Base-by-base conservation (phyloP, 2,329 filamentous ascomycete genomes). In the Aspergillus pseudotamarii region DNA sequence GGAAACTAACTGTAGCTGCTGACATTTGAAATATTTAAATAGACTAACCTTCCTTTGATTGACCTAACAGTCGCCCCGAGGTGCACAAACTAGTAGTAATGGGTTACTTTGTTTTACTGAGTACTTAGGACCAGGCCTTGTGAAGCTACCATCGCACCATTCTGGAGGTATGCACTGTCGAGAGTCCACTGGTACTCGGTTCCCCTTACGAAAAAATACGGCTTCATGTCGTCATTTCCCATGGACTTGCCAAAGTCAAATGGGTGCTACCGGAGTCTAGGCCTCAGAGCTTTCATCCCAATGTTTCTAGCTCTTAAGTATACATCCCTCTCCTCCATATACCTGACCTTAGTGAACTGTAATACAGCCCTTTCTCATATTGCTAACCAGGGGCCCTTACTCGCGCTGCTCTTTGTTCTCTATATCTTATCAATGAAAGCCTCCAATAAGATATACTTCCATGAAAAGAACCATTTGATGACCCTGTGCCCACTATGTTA, bases 171-270 rank as follows among this genome's bases (percentile, higher is more conserved):
- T 38, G 19, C 6, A 9, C 23, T 26, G 23, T 26, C 21, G 4
- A 19, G 14, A n/a, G 8, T 23, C 21, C 30, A 36, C 57, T 26
- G 36, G 48, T 30, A 26, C 58, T 10, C 36, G 19, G 46, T 45
- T 21, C 21, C 34, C 14, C 6, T 21, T 41, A 51, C 28, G 55
- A 30, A 53, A n/a, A 45, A 51, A 53, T 45, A 50, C 58, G n/a
- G 54, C 60, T 58, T 57, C 32, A 60, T 64, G 62, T 63, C 59
- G 66, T 68, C 65, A 68, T 53, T 23, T 61, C 58, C 43, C 36
- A 55, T 34, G 30, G 51, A 34, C 51, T 21, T 34, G 58, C 28
- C 26, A 32, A 46, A 57, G 51, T 53, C 61, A 56, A 50, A 36
- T 36, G n/a, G 19, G 46, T 48, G n/a, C 54, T 57, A 56, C 21